phyloP scores from a whole-genome alignment of 73 alveolate species.

The Tetrahymena malaccensis region DNA sequence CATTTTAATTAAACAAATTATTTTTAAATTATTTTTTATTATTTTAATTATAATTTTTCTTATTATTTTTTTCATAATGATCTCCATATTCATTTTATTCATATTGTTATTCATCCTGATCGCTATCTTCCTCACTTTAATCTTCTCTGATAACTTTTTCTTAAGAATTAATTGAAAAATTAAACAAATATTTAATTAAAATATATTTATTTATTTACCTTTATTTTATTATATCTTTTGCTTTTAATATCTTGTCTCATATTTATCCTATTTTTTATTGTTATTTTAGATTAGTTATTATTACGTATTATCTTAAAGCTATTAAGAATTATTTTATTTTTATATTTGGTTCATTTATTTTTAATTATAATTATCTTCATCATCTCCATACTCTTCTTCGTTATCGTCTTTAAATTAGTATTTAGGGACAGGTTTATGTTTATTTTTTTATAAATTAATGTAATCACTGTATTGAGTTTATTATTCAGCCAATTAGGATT shows the following conservation, averaged over 20 bases:
- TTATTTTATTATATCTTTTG: neutral
- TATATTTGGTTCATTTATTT: neutral
- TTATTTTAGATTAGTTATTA: too few species aligned
- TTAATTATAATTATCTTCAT: neutral
- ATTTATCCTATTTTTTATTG: neutral
- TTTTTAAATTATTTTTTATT: neutral
- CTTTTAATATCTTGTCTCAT: neutral
- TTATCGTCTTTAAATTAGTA: neutral
- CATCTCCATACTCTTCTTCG: neutral
- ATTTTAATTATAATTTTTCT: neutral
- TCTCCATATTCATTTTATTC: neutral
- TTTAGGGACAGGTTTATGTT: neutral
- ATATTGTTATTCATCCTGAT: neutral
- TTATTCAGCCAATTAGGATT: neutral
- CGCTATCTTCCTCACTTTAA: neutral
- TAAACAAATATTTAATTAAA: too few species aligned
- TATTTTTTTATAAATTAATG: neutral
- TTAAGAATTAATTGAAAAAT: too few species aligned
- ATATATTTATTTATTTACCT: neutral
- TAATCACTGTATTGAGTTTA: neutral
- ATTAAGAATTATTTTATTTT: too few species aligned
- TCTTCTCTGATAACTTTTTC: neutral
- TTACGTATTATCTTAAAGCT: too few species aligned
- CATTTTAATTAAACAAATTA: neutral
- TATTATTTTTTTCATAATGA: neutral